These are phyloP conservation scores for Diaporthe aspalathi DNA, from an alignment of 2,329 filamentous ascomycete genomes.

Conservation along the genomic window DNA sequence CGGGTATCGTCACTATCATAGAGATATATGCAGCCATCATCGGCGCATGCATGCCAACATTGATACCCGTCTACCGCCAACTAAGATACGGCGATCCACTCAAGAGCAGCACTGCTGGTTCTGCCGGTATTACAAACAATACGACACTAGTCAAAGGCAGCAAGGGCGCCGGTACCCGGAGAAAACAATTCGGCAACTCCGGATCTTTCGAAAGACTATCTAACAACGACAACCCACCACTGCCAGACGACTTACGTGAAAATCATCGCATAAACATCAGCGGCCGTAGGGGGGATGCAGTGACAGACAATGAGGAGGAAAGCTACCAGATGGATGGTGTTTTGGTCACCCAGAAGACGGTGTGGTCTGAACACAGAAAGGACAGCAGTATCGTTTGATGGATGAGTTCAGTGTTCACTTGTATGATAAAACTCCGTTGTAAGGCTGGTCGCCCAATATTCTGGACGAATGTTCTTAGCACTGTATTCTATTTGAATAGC, in stretches of 20 bases:
- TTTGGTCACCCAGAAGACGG: not conserved
- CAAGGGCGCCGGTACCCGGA: not conserved
- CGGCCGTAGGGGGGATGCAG: not conserved
- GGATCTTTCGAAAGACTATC: not conserved
- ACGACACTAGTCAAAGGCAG: not conserved
- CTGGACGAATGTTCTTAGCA: too few relatives aligned
- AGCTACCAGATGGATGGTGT: not conserved
- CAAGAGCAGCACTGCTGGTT: not conserved
- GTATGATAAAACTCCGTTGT: not conserved
- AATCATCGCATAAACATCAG: not conserved
- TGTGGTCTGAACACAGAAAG: not conserved
- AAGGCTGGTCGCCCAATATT: too few relatives aligned
- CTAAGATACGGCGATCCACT: conserved; percentile 36
- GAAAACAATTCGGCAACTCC: not conserved
- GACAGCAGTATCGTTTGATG: not conserved
- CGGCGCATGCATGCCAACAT: conserved; percentile 39
- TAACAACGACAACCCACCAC: not conserved
- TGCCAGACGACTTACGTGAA: not conserved
- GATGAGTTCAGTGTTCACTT: not conserved
- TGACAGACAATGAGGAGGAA: not conserved
- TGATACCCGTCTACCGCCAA: conserved; percentile 41
- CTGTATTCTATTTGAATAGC: too few relatives aligned
- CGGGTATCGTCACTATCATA: conserved; percentile 24
- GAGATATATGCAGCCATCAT: conserved; percentile 42
- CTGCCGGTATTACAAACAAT: not conserved